A percentile compares a stretch with the other conserved stretches of the same genome.
phyloP scores from a whole-genome alignment of 306 rosid species.

The Malus orientalis region DNA sequence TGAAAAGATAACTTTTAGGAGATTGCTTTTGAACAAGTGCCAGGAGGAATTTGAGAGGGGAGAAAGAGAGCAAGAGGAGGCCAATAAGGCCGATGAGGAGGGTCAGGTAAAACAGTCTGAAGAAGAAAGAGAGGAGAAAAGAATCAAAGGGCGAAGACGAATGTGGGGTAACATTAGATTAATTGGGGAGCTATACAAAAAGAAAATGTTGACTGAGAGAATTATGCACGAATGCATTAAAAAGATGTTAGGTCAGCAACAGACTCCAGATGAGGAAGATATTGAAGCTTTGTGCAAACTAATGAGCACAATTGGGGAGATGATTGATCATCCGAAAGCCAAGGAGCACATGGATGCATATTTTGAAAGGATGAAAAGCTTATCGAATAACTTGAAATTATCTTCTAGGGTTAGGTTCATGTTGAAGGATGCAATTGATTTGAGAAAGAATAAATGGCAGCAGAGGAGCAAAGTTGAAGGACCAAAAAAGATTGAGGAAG shows the following conservation, averaged over 20 bases:
- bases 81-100: slow-evolving; percentile 77
- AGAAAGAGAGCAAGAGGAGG: slow-evolving; percentile 89
- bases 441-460: slow-evolving; percentile 91
- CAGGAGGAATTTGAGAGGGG: slow-evolving; percentile 98
- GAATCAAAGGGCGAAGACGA: too few species aligned
- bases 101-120: slow-evolving; percentile 59
- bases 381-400: slow-evolving; percentile 70
- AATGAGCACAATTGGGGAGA: slow-evolving; percentile 97
- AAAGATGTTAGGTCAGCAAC: slow-evolving; percentile 65
- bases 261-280: slow-evolving; percentile 90
- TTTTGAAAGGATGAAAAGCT: slow-evolving; percentile 54
- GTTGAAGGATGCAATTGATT: slow-evolving; percentile 80
- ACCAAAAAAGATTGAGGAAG: slow-evolving; percentile 91
- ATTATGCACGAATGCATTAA: slow-evolving; percentile 16
- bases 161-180: too few species aligned
- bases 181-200: too few species aligned
- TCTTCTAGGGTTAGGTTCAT: slow-evolving; percentile 95
- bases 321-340: slow-evolving; percentile 87
- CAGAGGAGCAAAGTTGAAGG: slow-evolving; percentile 93
- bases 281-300: slow-evolving; percentile 88
- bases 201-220: too few species aligned
- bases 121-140: slow-evolving; percentile 7
- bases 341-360: slow-evolving; percentile 79
- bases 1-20: slow-evolving; percentile 85
- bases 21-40: slow-evolving; percentile 83